Percentiles rank a stretch among this genome's conserved stretches.
Conservation (phyloP, 768 basidiomycete species). For the Hygrocybe punicea region DNA sequence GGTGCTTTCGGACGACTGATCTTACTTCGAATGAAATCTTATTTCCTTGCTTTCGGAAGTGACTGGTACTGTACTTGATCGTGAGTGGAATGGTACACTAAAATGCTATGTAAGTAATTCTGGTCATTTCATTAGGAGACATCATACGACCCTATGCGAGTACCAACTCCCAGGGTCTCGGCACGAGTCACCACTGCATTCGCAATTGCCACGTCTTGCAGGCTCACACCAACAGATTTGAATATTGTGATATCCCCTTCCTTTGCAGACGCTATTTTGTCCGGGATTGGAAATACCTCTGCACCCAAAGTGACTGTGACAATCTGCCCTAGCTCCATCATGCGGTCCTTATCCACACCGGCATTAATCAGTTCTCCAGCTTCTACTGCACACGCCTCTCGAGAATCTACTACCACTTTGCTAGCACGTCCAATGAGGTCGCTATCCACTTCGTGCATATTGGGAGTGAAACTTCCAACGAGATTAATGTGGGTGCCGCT, state of each 20-base stretch:
- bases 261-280: constrained; percentile 9
- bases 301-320: constrained; percentile 27
- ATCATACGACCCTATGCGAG: constrained; percentile 46
- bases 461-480: constrained; percentile 77
- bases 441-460: constrained; percentile 73
- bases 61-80: too few species aligned
- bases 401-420: constrained; percentile 62
- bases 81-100: too few species aligned
- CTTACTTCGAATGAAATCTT: too few species aligned
- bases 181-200: constrained; percentile 64
- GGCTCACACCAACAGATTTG: constrained; percentile 83
- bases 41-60: too few species aligned
- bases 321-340: constrained; percentile 72
- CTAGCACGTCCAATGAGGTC: constrained; percentile 53
- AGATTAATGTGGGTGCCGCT: constrained; percentile 67
- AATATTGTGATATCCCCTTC: constrained; percentile 66
- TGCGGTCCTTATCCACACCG: constrained; percentile 30
- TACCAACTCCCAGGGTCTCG: constrained; percentile 51
- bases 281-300: neutral
- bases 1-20: too few species aligned
- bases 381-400: constrained; percentile 64
- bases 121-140: neutral
- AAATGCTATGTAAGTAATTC: too few species aligned
- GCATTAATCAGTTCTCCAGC: constrained; percentile 80
- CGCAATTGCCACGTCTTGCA: constrained; percentile 87